A percentile compares a stretch with the other conserved stretches of the same genome.
These are phyloP conservation scores for Lasiosphaeriaceae sp. DNA, from an alignment of 495 filamentous ascomycete genomes.

Conservation along the genomic window DNA sequence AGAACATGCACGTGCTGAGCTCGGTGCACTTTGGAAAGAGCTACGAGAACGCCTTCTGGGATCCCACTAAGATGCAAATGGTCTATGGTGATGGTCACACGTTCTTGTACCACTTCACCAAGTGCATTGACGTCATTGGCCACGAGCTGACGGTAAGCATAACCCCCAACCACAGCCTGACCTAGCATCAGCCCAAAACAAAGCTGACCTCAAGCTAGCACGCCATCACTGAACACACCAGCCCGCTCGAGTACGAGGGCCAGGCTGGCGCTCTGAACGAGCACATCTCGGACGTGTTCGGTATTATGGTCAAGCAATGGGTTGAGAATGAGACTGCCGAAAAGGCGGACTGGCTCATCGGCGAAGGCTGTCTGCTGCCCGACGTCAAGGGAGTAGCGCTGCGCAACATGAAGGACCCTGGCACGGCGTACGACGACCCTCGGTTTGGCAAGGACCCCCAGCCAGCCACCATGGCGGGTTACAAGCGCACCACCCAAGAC, in stretches of 20 bases:
- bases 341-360: constrained; percentile 50
- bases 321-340: constrained; percentile 37
- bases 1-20: constrained; percentile 38
- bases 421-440: constrained; percentile 45
- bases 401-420: constrained; percentile 47
- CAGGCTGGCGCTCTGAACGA: constrained; percentile 51
- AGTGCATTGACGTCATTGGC: constrained; percentile 46
- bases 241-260: constrained; percentile 37
- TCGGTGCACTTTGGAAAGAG: constrained; percentile 40
- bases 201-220: constrained; percentile 23
- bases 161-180: background rate
- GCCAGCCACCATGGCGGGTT: constrained; percentile 37
- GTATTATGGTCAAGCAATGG: constrained; percentile 51
- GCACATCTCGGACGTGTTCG: constrained; percentile 50
- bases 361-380: constrained; percentile 42
- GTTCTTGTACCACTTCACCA: constrained; percentile 39
- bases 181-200: background rate
- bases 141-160: constrained; percentile 42
- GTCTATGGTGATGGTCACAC: constrained; percentile 47
- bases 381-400: constrained; percentile 43
- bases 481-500: constrained; percentile 32
- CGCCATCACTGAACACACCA: constrained; percentile 44
- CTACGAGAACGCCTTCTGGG: constrained; percentile 27
- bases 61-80: constrained; percentile 30
- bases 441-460: constrained; percentile 47